Evolutionary conservation across 331 rosid genomes (phyloP).

Genomic region (Rosa hybrid): DNA sequence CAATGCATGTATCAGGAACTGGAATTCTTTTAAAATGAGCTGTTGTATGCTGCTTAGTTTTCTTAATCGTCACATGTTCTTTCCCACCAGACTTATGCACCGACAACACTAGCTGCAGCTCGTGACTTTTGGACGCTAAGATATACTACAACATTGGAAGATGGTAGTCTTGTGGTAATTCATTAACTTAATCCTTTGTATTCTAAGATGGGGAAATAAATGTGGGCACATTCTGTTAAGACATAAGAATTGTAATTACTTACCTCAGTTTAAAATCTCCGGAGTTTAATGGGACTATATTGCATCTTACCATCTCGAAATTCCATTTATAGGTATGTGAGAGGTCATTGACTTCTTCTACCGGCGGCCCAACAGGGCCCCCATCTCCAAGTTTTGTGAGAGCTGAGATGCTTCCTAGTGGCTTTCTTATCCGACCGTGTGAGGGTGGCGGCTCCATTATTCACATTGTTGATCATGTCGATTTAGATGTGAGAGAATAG

Average conservation of each 20-base stretch:
- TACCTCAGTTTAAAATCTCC: not conserved
- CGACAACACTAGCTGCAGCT: constrained; percentile 92
- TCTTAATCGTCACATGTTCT: not conserved
- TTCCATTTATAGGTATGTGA: constrained; percentile 66
- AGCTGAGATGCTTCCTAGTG: constrained; percentile 96
- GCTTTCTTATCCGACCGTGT: constrained; percentile 84
- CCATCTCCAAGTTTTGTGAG: constrained; percentile 67
- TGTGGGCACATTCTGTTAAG: not conserved
- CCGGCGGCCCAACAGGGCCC: constrained; percentile 96
- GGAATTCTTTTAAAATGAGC: not conserved
- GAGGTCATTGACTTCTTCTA: constrained; percentile 79
- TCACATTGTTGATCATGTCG: constrained; percentile 90
- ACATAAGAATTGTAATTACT: not conserved
- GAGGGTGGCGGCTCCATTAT: constrained; percentile 97
- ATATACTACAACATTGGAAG: constrained; percentile 84
- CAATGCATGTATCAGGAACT: not conserved
- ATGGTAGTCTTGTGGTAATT: constrained; percentile 97
- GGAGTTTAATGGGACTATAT: not conserved
- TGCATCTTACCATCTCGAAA: constrained; percentile 7
- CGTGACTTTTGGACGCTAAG: constrained; percentile 94
- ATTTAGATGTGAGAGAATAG: constrained; percentile 71
- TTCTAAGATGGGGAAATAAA: not conserved
- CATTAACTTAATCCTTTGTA: not conserved
- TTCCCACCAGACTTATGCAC: constrained; percentile 77
- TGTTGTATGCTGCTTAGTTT: not conserved